Base-by-base conservation (phyloP, 164 flowering plant genomes). In the Sedum album region DNA sequence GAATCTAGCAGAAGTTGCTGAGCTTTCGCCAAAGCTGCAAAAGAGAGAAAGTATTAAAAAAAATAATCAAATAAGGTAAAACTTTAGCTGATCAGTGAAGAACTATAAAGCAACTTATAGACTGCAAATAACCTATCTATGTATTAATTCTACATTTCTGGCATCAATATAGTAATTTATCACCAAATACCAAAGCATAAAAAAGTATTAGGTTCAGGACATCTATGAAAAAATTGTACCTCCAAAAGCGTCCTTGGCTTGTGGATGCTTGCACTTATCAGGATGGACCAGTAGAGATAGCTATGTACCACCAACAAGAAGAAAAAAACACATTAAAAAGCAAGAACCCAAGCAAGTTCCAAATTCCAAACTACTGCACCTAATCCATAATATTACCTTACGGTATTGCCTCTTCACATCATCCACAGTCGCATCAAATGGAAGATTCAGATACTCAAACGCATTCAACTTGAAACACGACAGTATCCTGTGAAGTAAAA, bases 261-360 rank as follows among this genome's bases (percentile, higher is more conserved):
- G 96, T 72, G 96, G 97, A 85, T 95, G 99, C 83, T 95, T 92
- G 78, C 99, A 95, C 71, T 95, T 95, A 66, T 95, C 97, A 73
- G 99, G 99, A 71, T 91, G 99, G 80, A 95, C 97, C 82, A 95
- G 66, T 86, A 92, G 81, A 6, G 97, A 95, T 67, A 95, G 69
- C 96, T 91, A 72, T 74, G 79, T 49, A 42, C n/a, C 30, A 38
- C 28, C 23, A 33, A 73, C 2, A 42, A 21, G n/a, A 28, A 18
- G 41, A 44, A 41, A 62, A 65, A 33, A 76, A 62, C 63, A 21
- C 60, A 67, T 26, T 31, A 2, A 0, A 2, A 1, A 0, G 17
- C 14, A 55, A 55, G 31, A 28, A 55, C 25, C 31, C 31, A 26
- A 9, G 20, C 61, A 55, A 51, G 21, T 48, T 23, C 28, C n/a